Conservation (phyloP, 78 protist species). For the Dictyostelium discoideum region DNA sequence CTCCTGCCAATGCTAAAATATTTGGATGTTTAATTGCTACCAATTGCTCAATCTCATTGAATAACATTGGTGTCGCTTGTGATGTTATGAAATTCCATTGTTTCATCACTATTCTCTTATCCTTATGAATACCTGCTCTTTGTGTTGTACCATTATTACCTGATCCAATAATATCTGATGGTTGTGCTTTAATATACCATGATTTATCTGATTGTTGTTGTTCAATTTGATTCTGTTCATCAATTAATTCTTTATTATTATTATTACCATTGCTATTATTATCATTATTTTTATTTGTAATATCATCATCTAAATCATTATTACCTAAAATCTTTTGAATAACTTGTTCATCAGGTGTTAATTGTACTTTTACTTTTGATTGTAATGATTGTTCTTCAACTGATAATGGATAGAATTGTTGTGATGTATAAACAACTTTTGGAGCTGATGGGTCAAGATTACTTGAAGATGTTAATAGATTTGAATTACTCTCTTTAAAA, state of each 20-base stretch:
- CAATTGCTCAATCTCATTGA: conserved; percentile 69
- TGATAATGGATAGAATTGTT: conserved; percentile 60
- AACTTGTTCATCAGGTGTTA: conserved; percentile 43
- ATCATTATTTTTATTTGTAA: not conserved
- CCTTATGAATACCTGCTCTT: conserved; percentile 65
- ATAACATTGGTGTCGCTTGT: conserved; percentile 60
- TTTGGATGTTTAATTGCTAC: conserved; percentile 72
- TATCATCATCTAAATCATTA: conserved; percentile 24
- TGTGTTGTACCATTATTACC: conserved; percentile 58
- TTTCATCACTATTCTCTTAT: conserved; percentile 57
- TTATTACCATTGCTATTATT: not conserved
- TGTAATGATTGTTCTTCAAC: conserved; percentile 41
- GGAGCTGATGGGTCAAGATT: not conserved
- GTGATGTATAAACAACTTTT: not conserved
- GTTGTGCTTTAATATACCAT: conserved; percentile 66
- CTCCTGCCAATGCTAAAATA: conserved; percentile 57
- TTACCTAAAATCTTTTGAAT: conserved; percentile 35
- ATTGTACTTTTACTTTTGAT: not conserved
- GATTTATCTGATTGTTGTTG: conserved; percentile 26
- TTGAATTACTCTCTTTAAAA: conserved; percentile 37
- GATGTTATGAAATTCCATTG: conserved; percentile 64
- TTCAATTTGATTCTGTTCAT: not conserved
- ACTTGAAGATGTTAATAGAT: not conserved
- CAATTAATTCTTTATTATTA: not conserved
- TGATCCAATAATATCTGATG: conserved; percentile 18